These are phyloP conservation scores for Cystofilobasidium capitatum DNA, from an alignment of 768 basidiomycete species.

Conservation along the genomic window DNA sequence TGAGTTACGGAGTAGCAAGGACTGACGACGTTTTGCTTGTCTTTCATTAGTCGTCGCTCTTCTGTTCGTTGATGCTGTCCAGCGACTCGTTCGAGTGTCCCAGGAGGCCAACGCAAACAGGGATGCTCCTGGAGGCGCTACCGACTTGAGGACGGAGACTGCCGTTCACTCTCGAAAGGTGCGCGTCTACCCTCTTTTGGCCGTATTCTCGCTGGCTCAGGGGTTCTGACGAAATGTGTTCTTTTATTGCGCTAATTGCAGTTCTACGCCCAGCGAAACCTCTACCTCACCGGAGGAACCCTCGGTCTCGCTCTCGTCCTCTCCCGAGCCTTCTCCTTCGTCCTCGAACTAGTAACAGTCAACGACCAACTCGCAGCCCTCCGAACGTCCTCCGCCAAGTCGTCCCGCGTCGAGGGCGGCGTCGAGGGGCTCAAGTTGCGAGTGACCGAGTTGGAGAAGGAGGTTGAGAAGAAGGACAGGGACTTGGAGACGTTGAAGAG, in stretches of 20 bases:
- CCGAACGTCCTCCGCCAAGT: slow-evolving; percentile 49
- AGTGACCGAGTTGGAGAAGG: slow-evolving; percentile 58
- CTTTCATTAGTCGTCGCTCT: slow-evolving; percentile 79
- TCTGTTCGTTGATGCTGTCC: slow-evolving; percentile 81
- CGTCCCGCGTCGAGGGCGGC: slow-evolving; percentile 35
- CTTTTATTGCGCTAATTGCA: neutral
- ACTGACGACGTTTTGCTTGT: too few species aligned
- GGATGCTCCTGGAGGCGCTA: neutral
- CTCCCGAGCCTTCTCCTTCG: slow-evolving; percentile 83
- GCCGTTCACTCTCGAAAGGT: slow-evolving; percentile 25
- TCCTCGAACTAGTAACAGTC: slow-evolving; percentile 77
- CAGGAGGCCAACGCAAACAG: slow-evolving; percentile 34
- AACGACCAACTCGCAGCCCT: slow-evolving; percentile 80
- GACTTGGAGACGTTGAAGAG: slow-evolving; percentile 78
- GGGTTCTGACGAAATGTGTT: too few species aligned
- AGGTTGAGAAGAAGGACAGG: slow-evolving; percentile 50
- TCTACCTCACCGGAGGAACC: slow-evolving; percentile 41
- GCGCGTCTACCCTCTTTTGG: neutral
- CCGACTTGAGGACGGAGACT: slow-evolving; percentile 13
- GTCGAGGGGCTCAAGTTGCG: slow-evolving; percentile 47
- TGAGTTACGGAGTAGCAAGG: too few species aligned
- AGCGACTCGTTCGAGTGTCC: slow-evolving; percentile 66
- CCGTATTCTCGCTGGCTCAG: neutral
- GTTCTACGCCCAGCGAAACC: slow-evolving; percentile 59
- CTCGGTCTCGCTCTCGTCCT: slow-evolving; percentile 93